A percentile compares a stretch with the other conserved stretches of the same genome.
Evolutionary conservation across 192 early-diverging fungal genomes (phyloP).

Genomic region (Backusella australiensis): DNA sequence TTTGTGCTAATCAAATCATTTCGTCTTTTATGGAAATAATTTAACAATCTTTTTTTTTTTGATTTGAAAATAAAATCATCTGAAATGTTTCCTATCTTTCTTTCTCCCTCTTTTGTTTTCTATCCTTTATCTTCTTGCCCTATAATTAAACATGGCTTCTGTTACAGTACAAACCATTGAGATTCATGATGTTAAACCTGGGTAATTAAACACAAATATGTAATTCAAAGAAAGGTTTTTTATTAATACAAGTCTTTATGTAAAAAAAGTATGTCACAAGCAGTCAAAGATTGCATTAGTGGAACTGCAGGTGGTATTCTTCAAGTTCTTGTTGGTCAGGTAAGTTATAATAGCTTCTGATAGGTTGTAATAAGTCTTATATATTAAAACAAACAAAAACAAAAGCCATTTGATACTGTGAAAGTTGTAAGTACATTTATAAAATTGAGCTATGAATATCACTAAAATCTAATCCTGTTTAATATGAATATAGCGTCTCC

Average conservation of each 20-base stretch:
- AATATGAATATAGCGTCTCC: conserved; percentile 62
- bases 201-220: background rate
- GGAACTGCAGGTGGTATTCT: conserved; percentile 75
- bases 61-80: background rate
- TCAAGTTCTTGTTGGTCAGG: conserved; percentile 75
- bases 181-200: background rate
- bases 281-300: conserved; percentile 72
- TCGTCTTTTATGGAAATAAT: background rate
- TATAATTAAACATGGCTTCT: background rate
- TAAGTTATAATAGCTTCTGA: conserved; percentile 14
- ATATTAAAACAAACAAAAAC: background rate
- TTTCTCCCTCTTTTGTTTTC: background rate
- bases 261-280: conserved; percentile 27
- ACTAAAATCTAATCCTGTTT: conserved; percentile 4
- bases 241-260: background rate
- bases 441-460: background rate
- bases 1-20: background rate
- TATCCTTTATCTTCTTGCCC: background rate
- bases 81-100: background rate
- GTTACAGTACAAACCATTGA: conserved; percentile 7
- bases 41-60: background rate
- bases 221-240: background rate
- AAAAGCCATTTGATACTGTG: conserved; percentile 74
- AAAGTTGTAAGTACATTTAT: conserved; percentile 61
- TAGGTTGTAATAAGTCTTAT: background rate